phyloP scores from a whole-genome alignment of 768 basidiomycete species.

The Daedaleopsis nitida region DNA sequence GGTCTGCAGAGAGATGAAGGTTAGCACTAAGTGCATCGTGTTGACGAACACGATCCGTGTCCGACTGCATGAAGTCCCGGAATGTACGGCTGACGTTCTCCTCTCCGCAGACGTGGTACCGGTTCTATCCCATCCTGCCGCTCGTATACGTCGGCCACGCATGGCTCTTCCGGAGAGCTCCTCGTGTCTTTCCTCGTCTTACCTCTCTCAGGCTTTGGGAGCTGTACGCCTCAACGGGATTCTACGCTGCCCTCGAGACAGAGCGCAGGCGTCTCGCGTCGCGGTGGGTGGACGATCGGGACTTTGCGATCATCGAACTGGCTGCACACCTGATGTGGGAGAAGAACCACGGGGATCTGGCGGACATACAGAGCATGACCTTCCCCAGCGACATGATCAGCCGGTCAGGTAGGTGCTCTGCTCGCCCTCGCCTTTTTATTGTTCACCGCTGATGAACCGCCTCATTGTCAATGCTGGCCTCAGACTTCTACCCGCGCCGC shows the following conservation, averaged over 20 bases:
- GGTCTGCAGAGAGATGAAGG: too few species aligned
- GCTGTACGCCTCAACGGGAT: not conserved
- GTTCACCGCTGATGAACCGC: not conserved
- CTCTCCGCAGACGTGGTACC: not conserved
- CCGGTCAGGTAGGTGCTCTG: not conserved
- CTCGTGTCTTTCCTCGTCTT: not conserved
- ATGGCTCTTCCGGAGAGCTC: not conserved
- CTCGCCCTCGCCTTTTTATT: not conserved
- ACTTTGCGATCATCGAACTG: not conserved
- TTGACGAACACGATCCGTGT: too few species aligned
- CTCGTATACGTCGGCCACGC: not conserved
- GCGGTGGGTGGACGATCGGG: not conserved
- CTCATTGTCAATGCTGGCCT: not conserved
- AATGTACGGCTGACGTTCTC: too few species aligned
- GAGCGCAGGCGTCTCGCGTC: not conserved
- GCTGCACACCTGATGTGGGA: not conserved
- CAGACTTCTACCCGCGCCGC: not conserved
- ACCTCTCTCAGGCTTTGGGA: not conserved
- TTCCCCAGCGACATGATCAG: not conserved
- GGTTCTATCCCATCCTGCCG: not conserved
- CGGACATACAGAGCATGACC: not conserved
- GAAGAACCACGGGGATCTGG: not conserved
- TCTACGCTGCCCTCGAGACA: not conserved
- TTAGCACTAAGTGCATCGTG: too few species aligned
- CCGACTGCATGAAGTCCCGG: too few species aligned